phyloP scores from a whole-genome alignment of 495 filamentous ascomycete species.

The Penicillium pulvis region DNA sequence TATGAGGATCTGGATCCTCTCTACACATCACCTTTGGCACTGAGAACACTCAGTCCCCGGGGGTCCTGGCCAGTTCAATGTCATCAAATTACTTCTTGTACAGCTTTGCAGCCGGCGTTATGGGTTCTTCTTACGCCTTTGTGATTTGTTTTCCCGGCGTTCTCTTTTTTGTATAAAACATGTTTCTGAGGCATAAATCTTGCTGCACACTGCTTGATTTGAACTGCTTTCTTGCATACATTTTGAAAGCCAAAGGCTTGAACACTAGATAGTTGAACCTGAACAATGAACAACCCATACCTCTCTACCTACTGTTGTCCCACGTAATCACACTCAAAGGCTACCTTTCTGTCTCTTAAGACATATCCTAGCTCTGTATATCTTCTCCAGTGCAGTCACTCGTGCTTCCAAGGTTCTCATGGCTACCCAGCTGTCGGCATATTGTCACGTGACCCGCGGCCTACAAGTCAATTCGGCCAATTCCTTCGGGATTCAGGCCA shows the following conservation, averaged over 20 bases:
- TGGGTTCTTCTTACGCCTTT: conserved; percentile 9
- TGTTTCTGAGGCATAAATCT: conserved; percentile 1
- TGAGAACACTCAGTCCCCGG: background rate
- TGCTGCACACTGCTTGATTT: conserved; percentile 2
- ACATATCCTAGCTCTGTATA: too few relatives aligned
- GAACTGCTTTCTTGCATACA: conserved; percentile 1
- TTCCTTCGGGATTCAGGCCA: too few relatives aligned
- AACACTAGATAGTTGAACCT: background rate
- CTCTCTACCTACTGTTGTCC: background rate
- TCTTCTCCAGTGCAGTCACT: too few relatives aligned
- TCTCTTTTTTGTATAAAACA: conserved; percentile 24
- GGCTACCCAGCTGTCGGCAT: too few relatives aligned
- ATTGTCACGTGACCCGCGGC: too few relatives aligned
- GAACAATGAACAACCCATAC: background rate
- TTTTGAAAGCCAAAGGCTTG: background rate
- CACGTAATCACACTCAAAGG: too few relatives aligned
- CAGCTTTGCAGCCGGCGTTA: conserved; percentile 18
- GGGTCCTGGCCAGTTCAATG: conserved; percentile 2
- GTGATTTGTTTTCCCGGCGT: conserved; percentile 11
- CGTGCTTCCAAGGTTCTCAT: too few relatives aligned
- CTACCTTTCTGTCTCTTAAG: too few relatives aligned
- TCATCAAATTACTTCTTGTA: conserved; percentile 12
- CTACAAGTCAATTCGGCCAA: too few relatives aligned
- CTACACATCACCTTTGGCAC: conserved; percentile 2
- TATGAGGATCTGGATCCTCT: conserved; percentile 25